phyloP scores from a whole-genome alignment of 768 basidiomycete species.

The Pleurotus pulmonarius region DNA sequence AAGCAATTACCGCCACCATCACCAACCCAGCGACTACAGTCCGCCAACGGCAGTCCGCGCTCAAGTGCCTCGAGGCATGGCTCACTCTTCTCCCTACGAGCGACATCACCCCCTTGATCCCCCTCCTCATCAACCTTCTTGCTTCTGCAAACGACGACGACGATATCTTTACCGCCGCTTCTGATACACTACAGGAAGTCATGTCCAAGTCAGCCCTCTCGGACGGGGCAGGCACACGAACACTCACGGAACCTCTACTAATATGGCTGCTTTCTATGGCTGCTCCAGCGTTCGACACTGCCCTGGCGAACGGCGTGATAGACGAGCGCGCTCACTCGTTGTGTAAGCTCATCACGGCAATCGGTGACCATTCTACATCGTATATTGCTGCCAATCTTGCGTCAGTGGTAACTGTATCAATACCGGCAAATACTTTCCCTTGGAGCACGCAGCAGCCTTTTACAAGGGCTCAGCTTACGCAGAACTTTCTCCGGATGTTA shows the following conservation, averaged over 20 bases:
- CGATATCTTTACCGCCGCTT: slow-evolving; percentile 55
- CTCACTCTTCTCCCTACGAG: slow-evolving; percentile 66
- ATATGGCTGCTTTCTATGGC: slow-evolving; percentile 68
- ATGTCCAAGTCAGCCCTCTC: slow-evolving; percentile 70
- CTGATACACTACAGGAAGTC: slow-evolving; percentile 75
- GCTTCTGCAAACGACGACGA: slow-evolving; percentile 26
- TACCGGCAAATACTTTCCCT: slow-evolving; percentile 12
- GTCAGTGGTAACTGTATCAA: slow-evolving; percentile 33
- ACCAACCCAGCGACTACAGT: slow-evolving; percentile 26
- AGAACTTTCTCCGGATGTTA: slow-evolving; percentile 67
- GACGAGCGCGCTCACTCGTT: slow-evolving; percentile 64
- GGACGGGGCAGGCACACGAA: slow-evolving; percentile 62
- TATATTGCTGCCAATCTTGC: slow-evolving; percentile 73
- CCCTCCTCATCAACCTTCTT: slow-evolving; percentile 61
- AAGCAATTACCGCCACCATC: slow-evolving; percentile 62
- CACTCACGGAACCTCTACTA: slow-evolving; percentile 84
- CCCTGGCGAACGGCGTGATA: slow-evolving; percentile 34
- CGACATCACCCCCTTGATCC: slow-evolving; percentile 67
- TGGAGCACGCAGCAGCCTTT: slow-evolving; percentile 19
- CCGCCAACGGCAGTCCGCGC: slow-evolving; percentile 61
- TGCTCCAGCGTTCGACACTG: slow-evolving; percentile 35
- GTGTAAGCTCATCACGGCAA: slow-evolving; percentile 75
- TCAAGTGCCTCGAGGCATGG: slow-evolving; percentile 85
- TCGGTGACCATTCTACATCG: slow-evolving; percentile 82
- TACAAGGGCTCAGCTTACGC: slow-evolving; percentile 51